Conservation (phyloP, 2,329 filamentous ascomycete genomes). For the Fusarium sp. region DNA sequence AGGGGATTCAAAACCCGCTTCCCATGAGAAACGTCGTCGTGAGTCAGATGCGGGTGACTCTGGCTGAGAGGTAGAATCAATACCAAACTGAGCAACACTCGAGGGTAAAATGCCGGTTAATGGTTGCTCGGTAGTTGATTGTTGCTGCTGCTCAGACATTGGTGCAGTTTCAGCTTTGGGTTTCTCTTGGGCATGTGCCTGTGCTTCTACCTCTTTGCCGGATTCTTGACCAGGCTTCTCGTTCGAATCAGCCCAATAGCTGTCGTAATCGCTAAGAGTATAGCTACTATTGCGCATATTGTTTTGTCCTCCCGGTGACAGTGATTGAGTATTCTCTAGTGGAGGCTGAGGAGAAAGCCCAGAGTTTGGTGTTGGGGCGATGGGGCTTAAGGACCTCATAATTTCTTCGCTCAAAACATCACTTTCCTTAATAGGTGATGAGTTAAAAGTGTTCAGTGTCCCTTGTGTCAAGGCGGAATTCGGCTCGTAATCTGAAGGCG, state of each 20-base stretch:
- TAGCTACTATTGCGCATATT: constrained; percentile 70
- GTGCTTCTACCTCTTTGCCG: constrained; percentile 3
- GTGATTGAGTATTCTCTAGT: constrained; percentile 32
- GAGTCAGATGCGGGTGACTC: constrained; percentile 24
- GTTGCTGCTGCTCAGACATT: constrained; percentile 12
- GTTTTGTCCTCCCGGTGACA: constrained; percentile 36
- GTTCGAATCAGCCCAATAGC: constrained; percentile 69
- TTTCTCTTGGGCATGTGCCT: constrained; percentile 18
- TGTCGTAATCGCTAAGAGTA: constrained; percentile 75
- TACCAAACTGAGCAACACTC: constrained; percentile 16
- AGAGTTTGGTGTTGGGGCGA: constrained; percentile 48
- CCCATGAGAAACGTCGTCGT: constrained; percentile 57
- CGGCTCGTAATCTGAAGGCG: constrained; percentile 54
- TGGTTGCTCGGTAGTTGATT: constrained; percentile 2
- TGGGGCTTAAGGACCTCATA: constrained; percentile 74
- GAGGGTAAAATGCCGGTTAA: neutral
- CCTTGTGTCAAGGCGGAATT: constrained; percentile 57
- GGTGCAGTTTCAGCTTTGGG: constrained; percentile 4
- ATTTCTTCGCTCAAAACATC: constrained; percentile 81
- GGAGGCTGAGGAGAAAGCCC: constrained; percentile 23
- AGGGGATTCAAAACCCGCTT: constrained; percentile 48
- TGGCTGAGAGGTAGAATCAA: constrained; percentile 6
- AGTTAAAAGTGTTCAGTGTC: constrained; percentile 63
- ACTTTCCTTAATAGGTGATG: constrained; percentile 74
- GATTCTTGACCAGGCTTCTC: constrained; percentile 29